A percentile compares a stretch with the other conserved stretches of the same genome.
Evolutionary conservation across 169 alveolate genomes (phyloP).

Genomic region (Plasmodium cynomolgi): DNA sequence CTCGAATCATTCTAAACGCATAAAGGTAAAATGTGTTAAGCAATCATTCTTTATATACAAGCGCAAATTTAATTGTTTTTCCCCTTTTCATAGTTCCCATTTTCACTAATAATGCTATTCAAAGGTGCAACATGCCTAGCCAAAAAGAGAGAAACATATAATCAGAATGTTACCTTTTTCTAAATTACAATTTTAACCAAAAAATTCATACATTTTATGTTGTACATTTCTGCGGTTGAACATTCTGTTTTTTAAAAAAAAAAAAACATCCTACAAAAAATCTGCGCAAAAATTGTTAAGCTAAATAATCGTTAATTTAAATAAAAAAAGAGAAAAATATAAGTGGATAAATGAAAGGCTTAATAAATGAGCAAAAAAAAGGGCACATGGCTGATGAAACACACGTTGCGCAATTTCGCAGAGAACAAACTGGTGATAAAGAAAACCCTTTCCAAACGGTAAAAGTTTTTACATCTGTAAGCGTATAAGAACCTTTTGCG

Average conservation of each 20-base stretch:
- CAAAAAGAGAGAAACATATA: not conserved
- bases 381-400: not conserved
- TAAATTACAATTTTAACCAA: not conserved
- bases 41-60: not conserved
- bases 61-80: not conserved
- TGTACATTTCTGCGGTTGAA: not conserved
- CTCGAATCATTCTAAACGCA: not conserved
- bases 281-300: not conserved
- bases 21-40: not conserved
- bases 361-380: not conserved
- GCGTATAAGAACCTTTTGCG: not conserved
- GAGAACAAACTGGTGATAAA: not conserved
- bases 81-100: not conserved
- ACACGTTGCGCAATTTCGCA: not conserved
- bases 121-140: not conserved
- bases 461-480: not conserved
- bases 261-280: not conserved
- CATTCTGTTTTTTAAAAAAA: not conserved
- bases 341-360: not conserved
- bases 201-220: not conserved
- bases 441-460: not conserved
- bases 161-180: not conserved
- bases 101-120: not conserved
- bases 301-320: not conserved
- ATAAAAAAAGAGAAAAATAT: not conserved